Evolutionary conservation across 2,329 filamentous ascomycete species (phyloP), one percentile per base, ranked within the genome.

Genomic region (Pestalotiopsis sp.): DNA sequence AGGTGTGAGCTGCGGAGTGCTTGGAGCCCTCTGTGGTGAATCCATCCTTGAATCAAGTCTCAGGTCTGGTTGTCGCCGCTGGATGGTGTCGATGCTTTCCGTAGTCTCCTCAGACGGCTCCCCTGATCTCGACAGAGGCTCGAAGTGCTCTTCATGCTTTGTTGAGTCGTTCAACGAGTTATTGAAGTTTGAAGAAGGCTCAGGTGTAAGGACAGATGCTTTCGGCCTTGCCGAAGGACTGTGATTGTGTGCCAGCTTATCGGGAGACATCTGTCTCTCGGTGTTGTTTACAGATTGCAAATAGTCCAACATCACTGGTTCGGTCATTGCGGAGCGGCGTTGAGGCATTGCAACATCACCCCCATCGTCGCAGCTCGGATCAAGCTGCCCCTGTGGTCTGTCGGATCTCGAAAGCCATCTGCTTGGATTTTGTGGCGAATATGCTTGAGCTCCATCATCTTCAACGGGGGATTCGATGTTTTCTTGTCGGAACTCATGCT

Each of bases 1-100:
- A 27, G 74, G 74, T 9, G 71, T 68, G n/a, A 78, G 73, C 52
- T 74, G 72, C 13, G 74, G 74, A 31, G 74, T 72, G 71, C 69
- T 74, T 72, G 52, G 75, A 72, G 60, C 73, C 70, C 25, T 73
- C 70, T 66, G 71, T 72, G 9, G 73, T 25, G 20, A n/a, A 9
- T 52, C 45, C 45, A 52, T 52, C 17, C 11, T n/a, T 9, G 20
- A 11, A n/a, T 23, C 45, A 52, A 52, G 45, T 9, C 17, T 7
- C 6, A n/a, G 6, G 23, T 52, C 9, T 20, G 17, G 17, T 27
- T 4, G 57, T 59, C 11, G 57, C 12, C 23, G 14, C 45, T 9
- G 17, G 4, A 9, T 52, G 45, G 3, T 52, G 7, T 17, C 17
- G 1, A 6, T 23, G 17, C 14, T 52, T 9, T 20, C 45, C 9